These are phyloP conservation scores for Stephania yunnanensis DNA, from an alignment of 164 flowering plant species.

Conservation along the genomic window DNA sequence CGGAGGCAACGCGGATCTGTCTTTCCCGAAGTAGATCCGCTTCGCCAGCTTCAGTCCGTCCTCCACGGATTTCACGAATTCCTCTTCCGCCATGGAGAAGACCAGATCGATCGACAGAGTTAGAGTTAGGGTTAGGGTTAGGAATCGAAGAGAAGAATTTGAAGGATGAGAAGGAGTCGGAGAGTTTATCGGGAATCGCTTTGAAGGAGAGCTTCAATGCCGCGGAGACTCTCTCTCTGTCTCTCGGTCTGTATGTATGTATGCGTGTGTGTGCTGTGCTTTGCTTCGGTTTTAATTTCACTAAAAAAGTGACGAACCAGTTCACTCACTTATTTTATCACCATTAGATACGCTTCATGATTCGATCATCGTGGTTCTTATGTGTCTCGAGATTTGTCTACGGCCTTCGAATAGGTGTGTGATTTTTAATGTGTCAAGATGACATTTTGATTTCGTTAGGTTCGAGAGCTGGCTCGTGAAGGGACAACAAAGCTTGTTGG, in stretches of 20 bases:
- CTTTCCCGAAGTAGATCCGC: conserved; percentile 74
- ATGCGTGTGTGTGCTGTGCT: no score
- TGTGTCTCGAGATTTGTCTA: no score
- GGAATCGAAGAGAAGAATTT: not conserved
- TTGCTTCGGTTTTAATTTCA: no score
- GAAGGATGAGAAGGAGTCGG: not conserved
- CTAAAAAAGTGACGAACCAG: no score
- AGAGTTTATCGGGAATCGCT: not conserved
- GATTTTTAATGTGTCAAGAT: no score
- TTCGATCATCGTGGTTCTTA: no score
- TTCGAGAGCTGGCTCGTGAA: no score
- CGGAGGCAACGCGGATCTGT: conserved; percentile 63
- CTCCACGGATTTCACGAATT: conserved; percentile 60
- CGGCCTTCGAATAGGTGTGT: no score
- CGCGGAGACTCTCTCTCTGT: not conserved
- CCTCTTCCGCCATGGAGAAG: conserved; percentile 22
- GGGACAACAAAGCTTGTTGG: no score
- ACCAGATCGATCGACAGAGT: no score
- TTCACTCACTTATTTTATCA: not conserved
- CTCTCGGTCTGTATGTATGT: no score
- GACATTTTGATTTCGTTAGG: no score
- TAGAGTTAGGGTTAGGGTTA: conserved; percentile 1
- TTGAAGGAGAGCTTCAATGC: not conserved
- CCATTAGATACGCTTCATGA: not conserved
- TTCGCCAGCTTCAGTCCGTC: conserved; percentile 78